Percentiles rank a stretch among this genome's conserved stretches.
phyloP scores from a whole-genome alignment of 108 stramenopile genomes.

The Cyclotella choctawhatcheeana region DNA sequence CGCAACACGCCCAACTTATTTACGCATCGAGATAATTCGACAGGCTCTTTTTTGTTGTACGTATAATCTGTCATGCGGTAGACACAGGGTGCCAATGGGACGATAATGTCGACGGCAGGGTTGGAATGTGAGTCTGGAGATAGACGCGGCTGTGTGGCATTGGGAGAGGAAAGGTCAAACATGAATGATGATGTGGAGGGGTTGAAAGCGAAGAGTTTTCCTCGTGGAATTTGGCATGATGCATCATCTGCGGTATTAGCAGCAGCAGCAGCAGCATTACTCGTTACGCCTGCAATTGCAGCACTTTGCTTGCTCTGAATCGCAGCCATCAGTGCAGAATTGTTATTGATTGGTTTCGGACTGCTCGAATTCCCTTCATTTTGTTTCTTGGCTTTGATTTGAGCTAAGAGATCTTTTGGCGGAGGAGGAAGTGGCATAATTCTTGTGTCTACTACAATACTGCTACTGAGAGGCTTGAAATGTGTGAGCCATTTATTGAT shows the following conservation, averaged over 20 bases:
- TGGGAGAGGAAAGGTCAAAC: constrained; percentile 31
- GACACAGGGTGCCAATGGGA: constrained; percentile 67
- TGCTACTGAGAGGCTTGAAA: background rate
- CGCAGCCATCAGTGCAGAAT: constrained; percentile 38
- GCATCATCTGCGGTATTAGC: background rate
- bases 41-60: constrained; percentile 56
- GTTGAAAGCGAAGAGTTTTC: constrained; percentile 55
- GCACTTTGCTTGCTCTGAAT: constrained; percentile 29
- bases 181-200: constrained; percentile 35
- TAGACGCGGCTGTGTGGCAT: constrained; percentile 26
- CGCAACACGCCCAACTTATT: constrained; percentile 64
- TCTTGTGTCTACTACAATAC: background rate
- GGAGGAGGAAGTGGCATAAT: constrained; percentile 37
- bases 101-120: constrained; percentile 37
- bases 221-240: constrained; percentile 19
- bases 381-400: constrained; percentile 47
- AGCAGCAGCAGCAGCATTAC: background rate
- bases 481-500: no score
- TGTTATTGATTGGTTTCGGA: background rate
- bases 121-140: constrained; percentile 27
- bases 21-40: constrained; percentile 45
- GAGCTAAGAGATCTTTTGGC: constrained; percentile 54
- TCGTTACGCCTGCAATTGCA: no score
- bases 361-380: background rate
- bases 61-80: constrained; percentile 73